Evolutionary conservation across 2,329 filamentous ascomycete species (phyloP).

Genomic region (Aspergillus thermomutatus): DNA sequence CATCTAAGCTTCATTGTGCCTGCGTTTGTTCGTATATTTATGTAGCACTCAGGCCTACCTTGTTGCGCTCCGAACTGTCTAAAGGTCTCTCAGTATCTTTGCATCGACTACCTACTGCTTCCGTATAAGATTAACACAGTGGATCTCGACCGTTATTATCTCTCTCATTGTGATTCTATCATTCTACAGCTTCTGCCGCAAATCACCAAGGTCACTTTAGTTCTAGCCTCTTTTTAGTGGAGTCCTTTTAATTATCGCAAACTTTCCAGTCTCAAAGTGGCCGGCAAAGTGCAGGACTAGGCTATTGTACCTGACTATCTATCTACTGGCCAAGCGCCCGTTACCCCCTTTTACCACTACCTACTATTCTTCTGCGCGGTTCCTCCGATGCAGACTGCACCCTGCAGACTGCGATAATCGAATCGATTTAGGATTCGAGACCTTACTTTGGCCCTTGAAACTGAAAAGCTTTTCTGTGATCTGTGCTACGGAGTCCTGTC

Average conservation of each 20-base stretch:
- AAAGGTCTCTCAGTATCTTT: neutral
- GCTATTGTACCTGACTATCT: constrained; percentile 3
- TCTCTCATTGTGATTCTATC: neutral
- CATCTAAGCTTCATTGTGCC: neutral
- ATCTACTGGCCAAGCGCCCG: constrained; percentile 1
- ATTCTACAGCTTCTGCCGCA: neutral
- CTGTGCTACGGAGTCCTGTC: neutral
- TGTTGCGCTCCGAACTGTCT: neutral
- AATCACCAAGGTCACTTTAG: neutral
- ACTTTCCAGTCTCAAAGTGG: neutral
- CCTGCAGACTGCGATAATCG: neutral
- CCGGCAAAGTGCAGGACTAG: neutral
- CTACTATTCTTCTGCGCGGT: neutral
- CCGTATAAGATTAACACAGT: neutral
- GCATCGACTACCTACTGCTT: too few relatives aligned
- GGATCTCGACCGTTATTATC: neutral
- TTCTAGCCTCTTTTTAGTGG: neutral
- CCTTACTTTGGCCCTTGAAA: constrained; percentile 3
- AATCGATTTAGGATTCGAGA: neutral
- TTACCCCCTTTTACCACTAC: constrained; percentile 5
- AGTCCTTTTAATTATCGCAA: neutral
- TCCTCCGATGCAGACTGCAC: neutral
- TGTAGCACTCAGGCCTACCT: neutral
- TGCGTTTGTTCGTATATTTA: neutral
- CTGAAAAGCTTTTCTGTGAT: neutral